Conservation (phyloP, 768 basidiomycete species). For the Lactifluus volemus region DNA sequence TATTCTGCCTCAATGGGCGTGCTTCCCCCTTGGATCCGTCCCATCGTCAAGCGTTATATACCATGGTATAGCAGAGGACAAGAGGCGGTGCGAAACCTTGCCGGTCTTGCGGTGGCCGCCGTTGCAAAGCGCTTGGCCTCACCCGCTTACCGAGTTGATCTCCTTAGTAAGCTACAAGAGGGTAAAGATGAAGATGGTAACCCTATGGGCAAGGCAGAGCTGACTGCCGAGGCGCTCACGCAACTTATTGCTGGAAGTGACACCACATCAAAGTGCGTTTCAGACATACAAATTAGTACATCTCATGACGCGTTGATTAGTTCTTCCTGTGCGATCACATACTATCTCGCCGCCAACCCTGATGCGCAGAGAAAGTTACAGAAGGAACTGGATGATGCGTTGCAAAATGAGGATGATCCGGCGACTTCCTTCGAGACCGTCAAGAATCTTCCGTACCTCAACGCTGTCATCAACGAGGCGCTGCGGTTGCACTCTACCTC, state of each 20-base stretch:
- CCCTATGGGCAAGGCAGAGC: slow-evolving; percentile 68
- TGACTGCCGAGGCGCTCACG: slow-evolving; percentile 84
- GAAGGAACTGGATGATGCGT: slow-evolving; percentile 56
- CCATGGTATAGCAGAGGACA: slow-evolving; percentile 32
- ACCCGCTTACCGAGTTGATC: slow-evolving; percentile 67
- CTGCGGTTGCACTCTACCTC: slow-evolving; percentile 82
- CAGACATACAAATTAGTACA: background rate
- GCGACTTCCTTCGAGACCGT: slow-evolving; percentile 58
- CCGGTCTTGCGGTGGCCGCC: slow-evolving; percentile 25
- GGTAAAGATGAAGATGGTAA: slow-evolving; percentile 77
- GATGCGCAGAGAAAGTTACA: slow-evolving; percentile 62
- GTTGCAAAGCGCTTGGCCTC: slow-evolving; percentile 66
- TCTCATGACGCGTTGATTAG: slow-evolving; percentile 29
- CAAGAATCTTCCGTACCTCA: slow-evolving; percentile 69
- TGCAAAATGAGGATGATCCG: slow-evolving; percentile 51
- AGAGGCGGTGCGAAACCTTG: slow-evolving; percentile 27
- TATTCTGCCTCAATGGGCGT: slow-evolving; percentile 34
- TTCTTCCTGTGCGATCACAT: slow-evolving; percentile 85
- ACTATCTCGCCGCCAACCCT: slow-evolving; percentile 68
- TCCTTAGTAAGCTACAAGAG: slow-evolving; percentile 71
- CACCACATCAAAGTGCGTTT: slow-evolving; percentile 80
- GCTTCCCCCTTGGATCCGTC: slow-evolving; percentile 30
- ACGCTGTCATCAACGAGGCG: slow-evolving; percentile 82
- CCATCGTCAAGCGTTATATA: slow-evolving; percentile 25
- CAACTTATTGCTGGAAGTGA: slow-evolving; percentile 86